phyloP scores from a whole-genome alignment of 148 eudicot genomes.

The Polygonum maritimum region DNA sequence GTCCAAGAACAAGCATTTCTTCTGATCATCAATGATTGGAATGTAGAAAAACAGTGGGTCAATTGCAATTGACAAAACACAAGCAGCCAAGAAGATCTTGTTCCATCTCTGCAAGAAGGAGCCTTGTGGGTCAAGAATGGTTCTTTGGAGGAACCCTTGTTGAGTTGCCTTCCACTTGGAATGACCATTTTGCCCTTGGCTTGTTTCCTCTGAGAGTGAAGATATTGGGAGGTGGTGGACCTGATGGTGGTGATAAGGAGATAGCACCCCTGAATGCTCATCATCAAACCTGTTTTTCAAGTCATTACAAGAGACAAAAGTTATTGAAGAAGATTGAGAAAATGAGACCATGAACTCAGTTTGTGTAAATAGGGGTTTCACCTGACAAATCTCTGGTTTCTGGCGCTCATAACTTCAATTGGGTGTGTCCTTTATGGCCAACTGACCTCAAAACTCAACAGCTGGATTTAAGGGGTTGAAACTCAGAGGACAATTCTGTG shows the following conservation, averaged over 20 bases:
- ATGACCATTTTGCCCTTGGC: background rate
- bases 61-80: slow-evolving; percentile 52
- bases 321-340: background rate
- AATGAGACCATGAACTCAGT: background rate
- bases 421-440: background rate
- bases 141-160: background rate
- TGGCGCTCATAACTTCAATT: background rate
- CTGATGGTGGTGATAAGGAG: background rate
- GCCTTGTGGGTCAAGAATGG: slow-evolving; percentile 56
- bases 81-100: slow-evolving; percentile 41
- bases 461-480: background rate
- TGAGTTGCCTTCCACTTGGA: background rate
- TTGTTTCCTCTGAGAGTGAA: background rate
- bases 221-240: no score
- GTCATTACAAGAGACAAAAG: background rate
- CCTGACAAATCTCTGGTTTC: background rate
- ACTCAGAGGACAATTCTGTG: no score
- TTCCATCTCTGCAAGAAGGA: slow-evolving; percentile 61
- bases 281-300: background rate
- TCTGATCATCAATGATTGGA: slow-evolving; percentile 35
- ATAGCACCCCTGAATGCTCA: background rate
- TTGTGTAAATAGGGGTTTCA: background rate
- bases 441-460: background rate
- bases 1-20: slow-evolving; percentile 45
- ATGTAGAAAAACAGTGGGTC: slow-evolving; percentile 69